Evolutionary conservation across 2,329 filamentous ascomycete genomes (phyloP).

Genomic region (Achaetomium macrosporum): DNA sequence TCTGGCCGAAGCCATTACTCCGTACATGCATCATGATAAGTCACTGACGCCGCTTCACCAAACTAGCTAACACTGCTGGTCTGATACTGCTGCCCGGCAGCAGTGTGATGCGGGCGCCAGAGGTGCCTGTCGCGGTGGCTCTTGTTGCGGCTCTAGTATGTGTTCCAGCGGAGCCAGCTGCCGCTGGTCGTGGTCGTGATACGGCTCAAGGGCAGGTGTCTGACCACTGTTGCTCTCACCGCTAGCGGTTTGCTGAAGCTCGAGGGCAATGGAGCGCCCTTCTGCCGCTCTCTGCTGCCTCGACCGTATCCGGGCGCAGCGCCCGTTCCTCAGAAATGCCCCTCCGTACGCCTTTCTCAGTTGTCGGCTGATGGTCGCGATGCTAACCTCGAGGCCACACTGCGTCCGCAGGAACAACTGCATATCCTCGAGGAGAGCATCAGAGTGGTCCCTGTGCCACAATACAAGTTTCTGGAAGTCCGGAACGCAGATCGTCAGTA

Average conservation of each 20-base stretch:
- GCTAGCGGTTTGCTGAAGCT: constrained; percentile 5
- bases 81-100: background rate
- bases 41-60: background rate
- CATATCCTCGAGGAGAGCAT: constrained; percentile 24
- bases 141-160: constrained; percentile 1
- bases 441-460: constrained; percentile 22
- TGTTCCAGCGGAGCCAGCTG: constrained; percentile 11
- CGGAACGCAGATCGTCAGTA: background rate
- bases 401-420: constrained; percentile 20
- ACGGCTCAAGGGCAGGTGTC: background rate
- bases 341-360: constrained; percentile 19
- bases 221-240: background rate
- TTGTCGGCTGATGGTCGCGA: constrained; percentile 21
- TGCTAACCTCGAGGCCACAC: constrained; percentile 21
- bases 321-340: constrained; percentile 9
- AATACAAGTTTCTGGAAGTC: constrained; percentile 19
- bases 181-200: constrained; percentile 8
- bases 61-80: background rate
- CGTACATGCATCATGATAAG: background rate
- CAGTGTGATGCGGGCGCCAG: background rate
- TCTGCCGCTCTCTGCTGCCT: constrained; percentile 14
- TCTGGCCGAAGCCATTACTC: background rate
- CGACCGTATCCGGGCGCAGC: constrained; percentile 15
- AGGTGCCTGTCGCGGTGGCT: background rate
- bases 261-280: constrained; percentile 14